These are phyloP conservation scores for Periconia digitata DNA, from an alignment of 2,329 filamentous ascomycete genomes.

Conservation along the genomic window DNA sequence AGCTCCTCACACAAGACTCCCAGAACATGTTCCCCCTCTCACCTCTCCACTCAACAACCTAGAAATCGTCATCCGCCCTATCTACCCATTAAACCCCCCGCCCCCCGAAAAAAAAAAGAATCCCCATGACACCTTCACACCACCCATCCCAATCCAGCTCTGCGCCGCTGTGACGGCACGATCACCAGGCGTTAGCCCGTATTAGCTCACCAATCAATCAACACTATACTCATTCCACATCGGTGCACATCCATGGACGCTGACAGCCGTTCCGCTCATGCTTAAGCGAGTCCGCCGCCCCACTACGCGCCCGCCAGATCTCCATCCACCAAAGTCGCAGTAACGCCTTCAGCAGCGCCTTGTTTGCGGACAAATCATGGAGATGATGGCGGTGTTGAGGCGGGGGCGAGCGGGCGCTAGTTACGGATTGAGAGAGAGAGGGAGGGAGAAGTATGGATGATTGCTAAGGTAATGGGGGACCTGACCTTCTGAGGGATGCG, in stretches of 20 bases:
- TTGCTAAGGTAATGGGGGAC: neutral
- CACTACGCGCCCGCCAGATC: neutral
- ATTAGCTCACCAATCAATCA: too few species aligned
- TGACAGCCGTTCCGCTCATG: conserved; percentile 24
- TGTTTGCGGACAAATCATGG: too few species aligned
- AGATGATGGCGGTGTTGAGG: neutral
- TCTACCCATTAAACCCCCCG: neutral
- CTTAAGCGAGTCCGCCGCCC: conserved; percentile 22
- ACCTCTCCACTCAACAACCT: too few species aligned
- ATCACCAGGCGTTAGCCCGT: too few species aligned
- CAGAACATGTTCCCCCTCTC: too few species aligned
- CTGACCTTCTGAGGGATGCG: neutral
- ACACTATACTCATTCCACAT: too few species aligned
- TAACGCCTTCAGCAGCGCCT: too few species aligned
- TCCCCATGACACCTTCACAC: neutral
- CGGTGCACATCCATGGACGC: too few species aligned
- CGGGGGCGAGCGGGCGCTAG: conserved; percentile 15
- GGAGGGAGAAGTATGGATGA: neutral
- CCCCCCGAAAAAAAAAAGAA: neutral
- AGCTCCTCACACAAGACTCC: too few species aligned
- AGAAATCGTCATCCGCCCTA: too few species aligned
- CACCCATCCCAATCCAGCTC: neutral
- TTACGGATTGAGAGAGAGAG: conserved; percentile 3
- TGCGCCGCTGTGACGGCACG: too few species aligned
- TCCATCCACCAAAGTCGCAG: neutral